phyloP scores from a whole-genome alignment of 108 stramenopile species.

The Stephanodiscus triporus region DNA sequence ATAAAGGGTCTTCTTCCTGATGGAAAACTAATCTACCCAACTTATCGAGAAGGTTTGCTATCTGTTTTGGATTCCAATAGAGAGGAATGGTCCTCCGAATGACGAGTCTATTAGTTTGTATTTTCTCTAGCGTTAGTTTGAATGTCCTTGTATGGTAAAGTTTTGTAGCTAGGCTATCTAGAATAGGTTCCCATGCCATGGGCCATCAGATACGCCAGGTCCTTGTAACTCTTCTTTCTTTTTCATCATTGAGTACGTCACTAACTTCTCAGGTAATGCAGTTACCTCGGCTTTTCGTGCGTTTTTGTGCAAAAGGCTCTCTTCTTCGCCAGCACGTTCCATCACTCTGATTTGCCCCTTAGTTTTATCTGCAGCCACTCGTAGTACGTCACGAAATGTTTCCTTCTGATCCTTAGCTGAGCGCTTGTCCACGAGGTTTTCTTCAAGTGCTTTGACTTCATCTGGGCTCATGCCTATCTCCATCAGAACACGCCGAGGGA shows the following conservation, averaged over 20 bases:
- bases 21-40: slow-evolving; percentile 52
- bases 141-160: background rate
- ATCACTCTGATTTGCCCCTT: slow-evolving; percentile 58
- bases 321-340: slow-evolving; percentile 66
- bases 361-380: slow-evolving; percentile 76
- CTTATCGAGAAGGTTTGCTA: slow-evolving; percentile 64
- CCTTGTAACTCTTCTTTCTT: slow-evolving; percentile 48
- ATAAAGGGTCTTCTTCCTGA: slow-evolving; percentile 53
- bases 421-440: slow-evolving; percentile 63
- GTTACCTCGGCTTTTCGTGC: slow-evolving; percentile 43
- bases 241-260: slow-evolving; percentile 65
- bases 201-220: slow-evolving; percentile 22
- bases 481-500: slow-evolving; percentile 70
- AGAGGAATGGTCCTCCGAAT: slow-evolving; percentile 17
- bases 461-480: slow-evolving; percentile 66
- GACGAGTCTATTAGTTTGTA: background rate
- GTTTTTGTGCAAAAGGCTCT: slow-evolving; percentile 68
- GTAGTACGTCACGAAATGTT: slow-evolving; percentile 71
- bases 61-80: slow-evolving; percentile 27
- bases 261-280: slow-evolving; percentile 78
- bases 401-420: slow-evolving; percentile 91
- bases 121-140: background rate
- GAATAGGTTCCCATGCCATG: slow-evolving; percentile 47
- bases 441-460: slow-evolving; percentile 64
- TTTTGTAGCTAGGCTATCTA: background rate